phyloP scores from a whole-genome alignment of 192 early-diverging fungal genomes.

The Coemansia sp. region DNA sequence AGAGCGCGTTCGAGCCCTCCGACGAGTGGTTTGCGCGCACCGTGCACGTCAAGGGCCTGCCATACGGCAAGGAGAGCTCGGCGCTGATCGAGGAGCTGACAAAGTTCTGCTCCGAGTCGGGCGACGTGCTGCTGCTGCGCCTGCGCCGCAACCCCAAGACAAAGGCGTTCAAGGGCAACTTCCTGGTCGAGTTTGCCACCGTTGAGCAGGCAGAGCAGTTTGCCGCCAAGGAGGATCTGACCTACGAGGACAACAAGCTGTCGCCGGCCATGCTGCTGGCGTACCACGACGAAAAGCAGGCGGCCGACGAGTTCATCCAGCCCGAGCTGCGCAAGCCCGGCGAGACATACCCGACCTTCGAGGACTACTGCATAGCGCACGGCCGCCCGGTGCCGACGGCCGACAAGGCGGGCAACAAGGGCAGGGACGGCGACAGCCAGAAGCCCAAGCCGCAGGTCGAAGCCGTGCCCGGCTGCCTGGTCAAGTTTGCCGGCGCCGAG shows the following conservation, averaged over 20 bases:
- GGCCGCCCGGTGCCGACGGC: slow-evolving; percentile 22
- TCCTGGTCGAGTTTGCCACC: slow-evolving; percentile 37
- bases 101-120: slow-evolving; percentile 17
- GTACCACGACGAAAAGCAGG: slow-evolving; percentile 53
- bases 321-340: slow-evolving; percentile 48
- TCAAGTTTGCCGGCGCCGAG: slow-evolving; percentile 29
- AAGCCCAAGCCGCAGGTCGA: slow-evolving; percentile 11
- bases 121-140: slow-evolving; percentile 34
- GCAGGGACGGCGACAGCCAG: slow-evolving; percentile 6
- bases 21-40: slow-evolving; percentile 46
- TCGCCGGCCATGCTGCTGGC: slow-evolving; percentile 22
- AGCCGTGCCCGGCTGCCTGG: slow-evolving; percentile 21
- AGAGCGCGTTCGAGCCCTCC: slow-evolving; percentile 23
- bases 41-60: slow-evolving; percentile 48
- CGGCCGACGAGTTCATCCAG: slow-evolving; percentile 40
- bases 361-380: slow-evolving; percentile 42
- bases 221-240: slow-evolving; percentile 20
- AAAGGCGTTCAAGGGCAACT: slow-evolving; percentile 52
- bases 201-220: slow-evolving; percentile 33
- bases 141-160: slow-evolving; percentile 49
- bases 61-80: slow-evolving; percentile 29
- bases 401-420: slow-evolving; percentile 4
- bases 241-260: slow-evolving; percentile 26
- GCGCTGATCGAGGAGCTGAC: slow-evolving; percentile 37
- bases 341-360: slow-evolving; percentile 31